phyloP scores from a whole-genome alignment of 495 filamentous ascomycete genomes.

The Talaromyces thailandensis region DNA sequence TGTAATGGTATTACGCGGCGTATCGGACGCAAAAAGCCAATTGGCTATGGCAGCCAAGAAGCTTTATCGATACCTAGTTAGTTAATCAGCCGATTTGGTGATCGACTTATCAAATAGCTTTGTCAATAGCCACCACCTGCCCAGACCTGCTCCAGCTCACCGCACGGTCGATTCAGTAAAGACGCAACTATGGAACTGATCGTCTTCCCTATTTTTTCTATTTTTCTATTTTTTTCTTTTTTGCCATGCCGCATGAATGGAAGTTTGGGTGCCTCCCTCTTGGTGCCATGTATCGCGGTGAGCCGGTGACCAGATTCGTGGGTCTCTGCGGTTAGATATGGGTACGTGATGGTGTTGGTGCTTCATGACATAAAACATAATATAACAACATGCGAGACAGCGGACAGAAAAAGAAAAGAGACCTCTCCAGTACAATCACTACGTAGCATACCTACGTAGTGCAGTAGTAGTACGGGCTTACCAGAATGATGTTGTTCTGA shows the following conservation, averaged over 20 bases:
- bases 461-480: neutral
- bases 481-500: neutral
- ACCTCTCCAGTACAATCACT: neutral
- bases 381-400: neutral
- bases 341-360: neutral
- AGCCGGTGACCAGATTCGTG: conserved; percentile 4
- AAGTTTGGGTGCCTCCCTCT: neutral
- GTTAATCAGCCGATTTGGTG: neutral
- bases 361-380: neutral
- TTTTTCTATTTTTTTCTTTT: no score
- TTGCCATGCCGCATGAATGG: neutral
- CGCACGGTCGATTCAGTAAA: conserved; percentile 1
- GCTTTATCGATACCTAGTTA: neutral
- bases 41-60: neutral
- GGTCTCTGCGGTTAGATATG: neutral
- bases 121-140: neutral
- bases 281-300: neutral
- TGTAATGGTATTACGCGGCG: neutral
- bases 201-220: neutral
- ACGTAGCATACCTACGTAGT: neutral
- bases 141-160: neutral
- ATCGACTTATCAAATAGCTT: conserved; percentile 2
- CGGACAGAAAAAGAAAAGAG: neutral
- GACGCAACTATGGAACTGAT: neutral
- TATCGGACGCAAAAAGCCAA: neutral